These are phyloP conservation scores for Botrytis paeoniae DNA, from an alignment of 2,329 filamentous ascomycete species.

Conservation along the genomic window DNA sequence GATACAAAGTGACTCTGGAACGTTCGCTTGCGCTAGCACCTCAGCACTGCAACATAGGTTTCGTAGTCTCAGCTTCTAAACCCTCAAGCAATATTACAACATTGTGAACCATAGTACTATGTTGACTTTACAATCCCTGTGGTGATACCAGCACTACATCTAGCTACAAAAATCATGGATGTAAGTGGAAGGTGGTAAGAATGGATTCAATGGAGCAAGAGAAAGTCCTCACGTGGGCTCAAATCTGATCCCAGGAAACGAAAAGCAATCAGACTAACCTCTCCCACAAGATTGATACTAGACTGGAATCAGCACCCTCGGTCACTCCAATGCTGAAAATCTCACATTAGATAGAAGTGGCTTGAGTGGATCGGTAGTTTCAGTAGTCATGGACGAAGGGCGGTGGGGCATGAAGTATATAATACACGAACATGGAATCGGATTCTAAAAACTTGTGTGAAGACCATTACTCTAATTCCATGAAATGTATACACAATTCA, in stretches of 20 bases:
- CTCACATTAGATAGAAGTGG: not conserved
- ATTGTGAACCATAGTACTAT: not conserved
- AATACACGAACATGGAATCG: fast-evolving
- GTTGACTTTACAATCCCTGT: not conserved
- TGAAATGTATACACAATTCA: not conserved
- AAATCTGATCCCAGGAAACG: not conserved
- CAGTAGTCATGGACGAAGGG: fast-evolving
- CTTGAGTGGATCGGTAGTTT: fast-evolving
- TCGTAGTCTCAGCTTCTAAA: not conserved
- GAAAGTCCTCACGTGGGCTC: too few relatives aligned
- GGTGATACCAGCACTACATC: not conserved
- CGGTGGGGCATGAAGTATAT: fast-evolving
- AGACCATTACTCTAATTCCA: not conserved
- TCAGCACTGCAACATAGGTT: not conserved
- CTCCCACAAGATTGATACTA: not conserved
- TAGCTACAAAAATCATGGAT: not conserved
- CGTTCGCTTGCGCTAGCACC: not conserved
- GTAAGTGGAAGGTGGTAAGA: not conserved
- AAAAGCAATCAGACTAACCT: not conserved
- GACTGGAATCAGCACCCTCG: not conserved
- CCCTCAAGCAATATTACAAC: fast-evolving
- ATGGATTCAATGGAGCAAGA: not conserved
- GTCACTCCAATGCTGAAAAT: not conserved
- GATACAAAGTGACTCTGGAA: not conserved
- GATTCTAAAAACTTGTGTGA: not conserved